These are phyloP conservation scores for Ustilago vetiveriae DNA, from an alignment of 1,284 basidiomycete genomes.

Conservation along the genomic window DNA sequence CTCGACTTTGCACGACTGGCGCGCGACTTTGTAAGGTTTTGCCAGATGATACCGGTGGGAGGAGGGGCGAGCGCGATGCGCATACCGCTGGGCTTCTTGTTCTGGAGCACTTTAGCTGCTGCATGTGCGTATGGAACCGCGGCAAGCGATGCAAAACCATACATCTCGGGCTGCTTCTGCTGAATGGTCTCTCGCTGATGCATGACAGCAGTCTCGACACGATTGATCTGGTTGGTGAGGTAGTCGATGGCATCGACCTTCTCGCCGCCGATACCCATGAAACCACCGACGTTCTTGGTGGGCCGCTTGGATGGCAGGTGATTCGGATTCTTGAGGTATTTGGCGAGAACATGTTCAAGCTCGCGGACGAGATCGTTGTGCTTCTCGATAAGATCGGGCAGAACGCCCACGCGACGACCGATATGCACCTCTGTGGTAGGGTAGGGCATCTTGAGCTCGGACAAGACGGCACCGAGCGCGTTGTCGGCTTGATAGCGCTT, in stretches of 20 bases:
- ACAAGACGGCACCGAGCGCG: slow-evolving; percentile 76
- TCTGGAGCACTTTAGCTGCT: slow-evolving; percentile 52
- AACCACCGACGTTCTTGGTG: slow-evolving; percentile 77
- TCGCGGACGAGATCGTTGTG: slow-evolving; percentile 87
- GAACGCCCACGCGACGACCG: slow-evolving; percentile 77
- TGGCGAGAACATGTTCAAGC: slow-evolving; percentile 82
- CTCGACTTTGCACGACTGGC: slow-evolving; percentile 49
- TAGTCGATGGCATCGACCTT: slow-evolving; percentile 69
- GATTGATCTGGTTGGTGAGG: slow-evolving; percentile 58
- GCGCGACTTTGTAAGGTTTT: slow-evolving; percentile 54
- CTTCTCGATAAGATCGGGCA: slow-evolving; percentile 81
- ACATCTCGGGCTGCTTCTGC: slow-evolving; percentile 59
- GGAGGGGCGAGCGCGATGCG: slow-evolving; percentile 56
- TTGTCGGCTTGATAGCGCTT: slow-evolving; percentile 74
- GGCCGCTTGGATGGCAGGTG: slow-evolving; percentile 79
- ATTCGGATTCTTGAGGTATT: slow-evolving; percentile 80
- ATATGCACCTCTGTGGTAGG: slow-evolving; percentile 85
- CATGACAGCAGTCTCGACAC: slow-evolving; percentile 69
- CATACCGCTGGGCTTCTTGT: slow-evolving; percentile 51
- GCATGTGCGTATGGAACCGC: slow-evolving; percentile 63
- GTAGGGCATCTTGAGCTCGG: slow-evolving; percentile 73
- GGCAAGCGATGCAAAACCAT: slow-evolving; percentile 64
- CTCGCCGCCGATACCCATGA: slow-evolving; percentile 78
- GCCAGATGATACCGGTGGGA: slow-evolving; percentile 64
- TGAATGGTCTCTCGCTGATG: slow-evolving; percentile 55